Percentiles rank a stretch among this genome's conserved stretches.
phyloP scores from a whole-genome alignment of 2,329 filamentous ascomycete genomes.

The Phyllosticta capitalensis region DNA sequence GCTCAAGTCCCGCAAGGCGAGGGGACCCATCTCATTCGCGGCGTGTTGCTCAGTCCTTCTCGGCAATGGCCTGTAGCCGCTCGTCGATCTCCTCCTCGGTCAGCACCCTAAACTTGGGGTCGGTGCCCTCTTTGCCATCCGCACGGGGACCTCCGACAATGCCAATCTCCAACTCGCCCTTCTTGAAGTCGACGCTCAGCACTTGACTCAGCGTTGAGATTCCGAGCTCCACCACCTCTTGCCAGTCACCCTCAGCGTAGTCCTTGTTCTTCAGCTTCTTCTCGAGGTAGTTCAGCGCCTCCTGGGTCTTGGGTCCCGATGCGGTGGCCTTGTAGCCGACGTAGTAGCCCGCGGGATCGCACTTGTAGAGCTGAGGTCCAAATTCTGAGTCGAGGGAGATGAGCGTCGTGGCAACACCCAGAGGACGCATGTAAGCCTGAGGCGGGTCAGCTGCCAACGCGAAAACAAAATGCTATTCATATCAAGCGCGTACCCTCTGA shows the following conservation, averaged over 20 bases:
- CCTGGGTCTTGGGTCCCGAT: conserved; percentile 95
- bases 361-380: conserved; percentile 95
- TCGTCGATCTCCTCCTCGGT: conserved; percentile 98
- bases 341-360: conserved; percentile 95
- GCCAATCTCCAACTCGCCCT: conserved; percentile 95
- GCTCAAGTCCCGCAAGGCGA: not conserved
- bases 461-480: not conserved
- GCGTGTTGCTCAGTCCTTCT: conserved; percentile 69
- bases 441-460: conserved; percentile 1
- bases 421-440: conserved; percentile 93
- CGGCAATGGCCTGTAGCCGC: conserved; percentile 91
- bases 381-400: conserved; percentile 67
- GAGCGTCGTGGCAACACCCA: conserved; percentile 90
- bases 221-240: conserved; percentile 93
- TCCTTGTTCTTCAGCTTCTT: conserved; percentile 99
- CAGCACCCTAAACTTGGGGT: conserved; percentile 72
- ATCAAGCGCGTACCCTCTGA: conserved; percentile 57
- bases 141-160: conserved; percentile 81
- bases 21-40: not conserved
- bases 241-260: conserved; percentile 81
- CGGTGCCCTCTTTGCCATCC: conserved; percentile 75
- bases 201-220: conserved; percentile 94
- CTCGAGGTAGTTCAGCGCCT: conserved; percentile 95
- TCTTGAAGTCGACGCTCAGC: conserved; percentile 98
- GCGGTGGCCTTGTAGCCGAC: conserved; percentile 97